phyloP scores from a whole-genome alignment of 2,329 filamentous ascomycete genomes.

The Cordyceps sp. region DNA sequence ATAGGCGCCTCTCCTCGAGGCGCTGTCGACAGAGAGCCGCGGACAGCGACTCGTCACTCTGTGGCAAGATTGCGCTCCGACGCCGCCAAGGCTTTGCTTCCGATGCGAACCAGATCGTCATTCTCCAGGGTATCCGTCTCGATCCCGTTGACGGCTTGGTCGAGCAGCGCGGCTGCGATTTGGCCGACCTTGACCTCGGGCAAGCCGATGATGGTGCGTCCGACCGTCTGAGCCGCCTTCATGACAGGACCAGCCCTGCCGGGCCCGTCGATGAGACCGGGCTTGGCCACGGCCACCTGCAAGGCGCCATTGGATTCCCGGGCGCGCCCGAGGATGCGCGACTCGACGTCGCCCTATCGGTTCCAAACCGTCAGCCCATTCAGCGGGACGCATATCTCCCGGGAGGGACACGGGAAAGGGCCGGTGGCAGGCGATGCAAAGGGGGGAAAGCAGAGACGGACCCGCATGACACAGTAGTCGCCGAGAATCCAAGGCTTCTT shows the following conservation, averaged over 20 bases:
- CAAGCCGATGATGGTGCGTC: constrained; percentile 9
- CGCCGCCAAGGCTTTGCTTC: constrained; percentile 1
- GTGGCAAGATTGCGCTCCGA: not conserved
- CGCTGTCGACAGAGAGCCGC: no score
- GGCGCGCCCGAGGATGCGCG: constrained; percentile 21
- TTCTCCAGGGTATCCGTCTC: constrained; percentile 27
- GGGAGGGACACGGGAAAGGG: not conserved
- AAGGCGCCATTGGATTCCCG: constrained; percentile 18
- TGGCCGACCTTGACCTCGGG: constrained; percentile 18
- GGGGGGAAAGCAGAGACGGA: constrained; percentile 10
- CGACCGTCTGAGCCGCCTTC: not conserved
- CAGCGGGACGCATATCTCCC: not conserved
- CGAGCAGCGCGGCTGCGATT: constrained; percentile 23
- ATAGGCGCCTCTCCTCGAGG: no score
- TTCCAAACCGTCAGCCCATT: not conserved
- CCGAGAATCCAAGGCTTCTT: constrained; percentile 20
- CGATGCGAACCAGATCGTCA: constrained; percentile 23
- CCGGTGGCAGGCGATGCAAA: not conserved
- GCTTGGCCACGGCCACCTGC: constrained; percentile 22
- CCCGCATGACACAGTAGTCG: constrained; percentile 29
- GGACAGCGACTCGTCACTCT: no score
- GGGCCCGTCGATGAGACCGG: constrained; percentile 20
- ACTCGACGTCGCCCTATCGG: constrained; percentile 34
- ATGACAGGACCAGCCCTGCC: not conserved
- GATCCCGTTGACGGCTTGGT: constrained; percentile 26